phyloP scores from a whole-genome alignment of 768 basidiomycete genomes.

The Termitomyces sp. region DNA sequence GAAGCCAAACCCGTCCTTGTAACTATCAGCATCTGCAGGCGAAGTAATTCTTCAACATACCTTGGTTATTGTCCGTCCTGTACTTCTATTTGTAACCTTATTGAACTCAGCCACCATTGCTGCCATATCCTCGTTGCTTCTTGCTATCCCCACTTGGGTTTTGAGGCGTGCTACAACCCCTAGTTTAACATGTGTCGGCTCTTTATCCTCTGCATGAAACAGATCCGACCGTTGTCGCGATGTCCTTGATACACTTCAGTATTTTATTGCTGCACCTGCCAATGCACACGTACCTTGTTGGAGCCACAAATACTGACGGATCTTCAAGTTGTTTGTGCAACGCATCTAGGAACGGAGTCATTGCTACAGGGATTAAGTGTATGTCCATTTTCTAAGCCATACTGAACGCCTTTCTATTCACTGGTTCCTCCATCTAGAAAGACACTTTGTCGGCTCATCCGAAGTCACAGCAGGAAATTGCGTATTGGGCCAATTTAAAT shows the following conservation, averaged over 20 bases:
- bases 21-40: neutral
- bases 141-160: constrained; percentile 47
- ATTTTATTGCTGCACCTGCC: neutral
- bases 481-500: constrained; percentile 83
- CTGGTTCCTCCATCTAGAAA: too few relatives aligned
- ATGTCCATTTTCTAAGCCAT: too few relatives aligned
- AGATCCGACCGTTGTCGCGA: constrained; percentile 32
- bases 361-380: too few relatives aligned
- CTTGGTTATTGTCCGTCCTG: constrained; percentile 72
- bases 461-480: constrained; percentile 80
- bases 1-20: constrained; percentile 57
- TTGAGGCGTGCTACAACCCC: constrained; percentile 57
- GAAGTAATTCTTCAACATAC: constrained; percentile 21
- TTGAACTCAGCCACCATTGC: constrained; percentile 69
- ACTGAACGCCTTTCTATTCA: too few relatives aligned
- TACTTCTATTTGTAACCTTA: constrained; percentile 62
- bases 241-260: constrained; percentile 7
- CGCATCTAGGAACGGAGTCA: constrained; percentile 66
- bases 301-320: constrained; percentile 56
- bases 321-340: constrained; percentile 69
- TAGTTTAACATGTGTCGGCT: constrained; percentile 52
- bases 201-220: constrained; percentile 35
- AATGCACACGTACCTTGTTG: constrained; percentile 46
- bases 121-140: constrained; percentile 55
- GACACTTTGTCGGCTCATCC: too few relatives aligned